A percentile compares a stretch with the other conserved stretches of the same genome.
phyloP scores from a whole-genome alignment of 768 basidiomycete genomes.

The Russula sp. region DNA sequence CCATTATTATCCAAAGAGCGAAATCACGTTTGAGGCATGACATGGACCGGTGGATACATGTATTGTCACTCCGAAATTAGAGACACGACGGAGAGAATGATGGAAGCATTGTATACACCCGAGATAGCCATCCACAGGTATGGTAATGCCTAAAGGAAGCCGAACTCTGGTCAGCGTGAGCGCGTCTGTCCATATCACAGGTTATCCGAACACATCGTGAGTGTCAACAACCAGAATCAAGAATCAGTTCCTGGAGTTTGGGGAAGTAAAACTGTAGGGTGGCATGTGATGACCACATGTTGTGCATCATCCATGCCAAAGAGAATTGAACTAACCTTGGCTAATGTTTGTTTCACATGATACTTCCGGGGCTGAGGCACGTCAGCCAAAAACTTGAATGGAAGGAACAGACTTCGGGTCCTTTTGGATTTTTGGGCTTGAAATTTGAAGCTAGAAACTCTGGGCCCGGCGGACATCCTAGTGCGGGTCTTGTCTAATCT shows the following conservation, averaged over 20 bases:
- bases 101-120: background rate
- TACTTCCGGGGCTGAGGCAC: background rate
- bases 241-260: background rate
- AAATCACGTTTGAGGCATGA: constrained; percentile 19
- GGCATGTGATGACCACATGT: constrained; percentile 1
- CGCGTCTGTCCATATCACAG: background rate
- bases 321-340: background rate
- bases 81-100: background rate
- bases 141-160: background rate
- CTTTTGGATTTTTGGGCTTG: background rate
- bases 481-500: background rate
- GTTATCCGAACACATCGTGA: background rate
- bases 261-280: background rate
- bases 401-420: background rate
- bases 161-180: background rate
- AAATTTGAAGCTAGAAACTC: background rate
- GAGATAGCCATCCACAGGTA: background rate
- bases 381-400: background rate
- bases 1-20: background rate
- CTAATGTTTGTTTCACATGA: background rate
- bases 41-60: constrained; percentile 2
- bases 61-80: background rate
- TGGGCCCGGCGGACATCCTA: background rate
- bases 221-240: background rate
- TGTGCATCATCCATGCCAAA: background rate